Percentiles rank a stretch among this genome's conserved stretches.
phyloP scores from a whole-genome alignment of 2,329 filamentous ascomycete genomes.

The Talaromyces sp. region DNA sequence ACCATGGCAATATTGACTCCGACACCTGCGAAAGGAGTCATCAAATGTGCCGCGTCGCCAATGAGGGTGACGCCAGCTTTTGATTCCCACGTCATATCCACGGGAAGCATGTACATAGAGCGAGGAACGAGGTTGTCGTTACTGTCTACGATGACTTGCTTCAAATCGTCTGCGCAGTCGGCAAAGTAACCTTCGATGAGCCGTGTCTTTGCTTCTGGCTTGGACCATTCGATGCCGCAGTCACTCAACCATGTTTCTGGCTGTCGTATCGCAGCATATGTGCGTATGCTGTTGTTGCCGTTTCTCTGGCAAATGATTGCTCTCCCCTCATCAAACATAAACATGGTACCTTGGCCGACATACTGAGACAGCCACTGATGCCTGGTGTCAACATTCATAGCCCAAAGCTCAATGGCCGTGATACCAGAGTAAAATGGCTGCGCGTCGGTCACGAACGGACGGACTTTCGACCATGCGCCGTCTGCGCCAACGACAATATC shows the following conservation, averaged over 20 bases:
- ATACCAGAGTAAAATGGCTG: slow-evolving; percentile 7
- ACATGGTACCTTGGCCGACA: slow-evolving; percentile 8
- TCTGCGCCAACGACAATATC: slow-evolving; percentile 11
- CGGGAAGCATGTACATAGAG: slow-evolving; percentile 6
- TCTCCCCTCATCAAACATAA: not conserved
- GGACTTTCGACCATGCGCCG: slow-evolving; percentile 6
- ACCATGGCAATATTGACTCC: slow-evolving; percentile 23
- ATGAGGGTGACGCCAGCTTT: slow-evolving; percentile 6
- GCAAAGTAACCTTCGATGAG: slow-evolving; percentile 38
- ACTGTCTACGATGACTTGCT: slow-evolving; percentile 37
- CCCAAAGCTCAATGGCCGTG: slow-evolving; percentile 7
- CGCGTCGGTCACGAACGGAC: not conserved
- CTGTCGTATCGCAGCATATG: slow-evolving; percentile 37
- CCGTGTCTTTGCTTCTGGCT: slow-evolving; percentile 39
- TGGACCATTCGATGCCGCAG: slow-evolving; percentile 45
- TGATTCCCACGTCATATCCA: slow-evolving; percentile 1
- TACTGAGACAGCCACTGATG: not conserved
- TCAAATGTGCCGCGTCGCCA: slow-evolving; percentile 16
- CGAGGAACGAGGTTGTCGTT: slow-evolving; percentile 37
- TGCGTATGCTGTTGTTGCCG: slow-evolving; percentile 49
- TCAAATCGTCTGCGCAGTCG: slow-evolving; percentile 45
- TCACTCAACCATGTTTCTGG: slow-evolving; percentile 40
- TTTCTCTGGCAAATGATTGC: slow-evolving; percentile 43
- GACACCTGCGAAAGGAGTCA: slow-evolving; percentile 22
- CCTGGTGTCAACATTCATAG: not conserved